These are phyloP conservation scores for Hemerocallis citrina DNA, from an alignment of 106 monocot genomes.

Conservation along the genomic window DNA sequence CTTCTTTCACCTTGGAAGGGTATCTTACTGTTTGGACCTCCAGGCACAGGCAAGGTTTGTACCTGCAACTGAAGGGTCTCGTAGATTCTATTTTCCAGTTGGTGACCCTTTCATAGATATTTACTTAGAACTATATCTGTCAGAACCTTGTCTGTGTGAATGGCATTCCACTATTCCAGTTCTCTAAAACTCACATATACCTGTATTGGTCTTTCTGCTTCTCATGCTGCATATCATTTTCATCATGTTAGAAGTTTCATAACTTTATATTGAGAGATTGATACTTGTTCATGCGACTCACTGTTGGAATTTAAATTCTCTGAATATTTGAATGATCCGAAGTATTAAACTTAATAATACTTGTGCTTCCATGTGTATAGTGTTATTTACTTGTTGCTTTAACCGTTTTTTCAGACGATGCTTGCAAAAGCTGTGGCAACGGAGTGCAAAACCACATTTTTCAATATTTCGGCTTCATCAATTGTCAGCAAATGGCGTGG, in stretches of 20 bases:
- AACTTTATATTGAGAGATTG: neutral
- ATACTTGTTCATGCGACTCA: neutral
- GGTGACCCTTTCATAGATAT: neutral
- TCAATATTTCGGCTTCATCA: conserved; percentile 98
- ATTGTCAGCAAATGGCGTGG: conserved; percentile 99
- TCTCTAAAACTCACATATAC: neutral
- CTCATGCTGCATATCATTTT: neutral
- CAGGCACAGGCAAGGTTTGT: conserved; percentile 75
- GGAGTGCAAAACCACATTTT: conserved; percentile 96
- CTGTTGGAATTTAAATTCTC: too few relatives aligned
- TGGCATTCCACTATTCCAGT: neutral
- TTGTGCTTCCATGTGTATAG: neutral
- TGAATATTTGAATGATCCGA: neutral
- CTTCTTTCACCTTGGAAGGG: conserved; percentile 83
- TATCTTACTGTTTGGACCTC: conserved; percentile 72
- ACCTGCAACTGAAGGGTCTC: neutral
- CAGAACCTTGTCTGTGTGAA: neutral
- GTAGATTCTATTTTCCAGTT: neutral
- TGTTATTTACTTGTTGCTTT: neutral
- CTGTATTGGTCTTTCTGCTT: neutral
- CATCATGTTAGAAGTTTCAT: neutral
- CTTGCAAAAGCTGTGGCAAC: conserved; percentile 99
- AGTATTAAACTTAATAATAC: neutral
- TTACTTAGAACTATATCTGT: neutral
- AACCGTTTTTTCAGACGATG: conserved; percentile 70